A percentile compares a stretch with the other conserved stretches of the same genome.
phyloP scores from a whole-genome alignment of 371 early-diverging fungal genomes.

The Rozella allomycis region DNA sequence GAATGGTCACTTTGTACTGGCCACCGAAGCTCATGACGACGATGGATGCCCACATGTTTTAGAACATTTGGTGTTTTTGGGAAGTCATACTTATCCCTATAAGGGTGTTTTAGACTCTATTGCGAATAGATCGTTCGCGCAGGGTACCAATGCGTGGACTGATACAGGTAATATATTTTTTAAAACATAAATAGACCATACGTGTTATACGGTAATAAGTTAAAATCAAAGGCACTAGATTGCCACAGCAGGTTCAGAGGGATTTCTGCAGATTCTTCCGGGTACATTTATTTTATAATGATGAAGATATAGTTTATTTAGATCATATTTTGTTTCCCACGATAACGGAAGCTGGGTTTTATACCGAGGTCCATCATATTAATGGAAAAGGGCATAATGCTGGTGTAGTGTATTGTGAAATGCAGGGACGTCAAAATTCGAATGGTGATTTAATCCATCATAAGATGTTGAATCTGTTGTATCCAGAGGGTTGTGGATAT shows the following conservation, averaged over 20 bases:
- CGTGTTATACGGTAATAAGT: too few species aligned
- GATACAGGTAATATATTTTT: too few species aligned
- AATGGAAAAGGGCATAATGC: conserved; percentile 37
- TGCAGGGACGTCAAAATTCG: too few species aligned
- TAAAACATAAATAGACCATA: too few species aligned
- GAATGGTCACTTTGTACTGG: too few species aligned
- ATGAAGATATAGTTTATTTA: too few species aligned
- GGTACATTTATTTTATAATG: too few species aligned
- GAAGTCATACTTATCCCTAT: not conserved
- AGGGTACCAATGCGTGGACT: not conserved
- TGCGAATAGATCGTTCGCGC: not conserved
- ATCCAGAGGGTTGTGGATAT: too few species aligned
- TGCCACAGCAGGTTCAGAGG: conserved; percentile 9
- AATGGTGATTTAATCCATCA: too few species aligned
- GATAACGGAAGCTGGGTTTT: conserved; percentile 1
- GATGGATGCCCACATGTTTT: not conserved
- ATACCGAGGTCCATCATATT: conserved; percentile 34
- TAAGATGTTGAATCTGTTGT: too few species aligned
- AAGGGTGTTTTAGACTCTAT: not conserved
- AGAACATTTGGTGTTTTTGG: not conserved
- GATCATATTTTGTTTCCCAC: conserved; percentile 50
- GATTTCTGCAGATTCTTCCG: conserved; percentile 17
- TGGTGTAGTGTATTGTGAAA: conserved; percentile 61
- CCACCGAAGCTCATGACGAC: not conserved
- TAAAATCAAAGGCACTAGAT: too few species aligned